A percentile compares a stretch with the other conserved stretches of the same genome.
Evolutionary conservation across 371 early-diverging fungal genomes (phyloP).

Genomic region (Rhizopus delemar): DNA sequence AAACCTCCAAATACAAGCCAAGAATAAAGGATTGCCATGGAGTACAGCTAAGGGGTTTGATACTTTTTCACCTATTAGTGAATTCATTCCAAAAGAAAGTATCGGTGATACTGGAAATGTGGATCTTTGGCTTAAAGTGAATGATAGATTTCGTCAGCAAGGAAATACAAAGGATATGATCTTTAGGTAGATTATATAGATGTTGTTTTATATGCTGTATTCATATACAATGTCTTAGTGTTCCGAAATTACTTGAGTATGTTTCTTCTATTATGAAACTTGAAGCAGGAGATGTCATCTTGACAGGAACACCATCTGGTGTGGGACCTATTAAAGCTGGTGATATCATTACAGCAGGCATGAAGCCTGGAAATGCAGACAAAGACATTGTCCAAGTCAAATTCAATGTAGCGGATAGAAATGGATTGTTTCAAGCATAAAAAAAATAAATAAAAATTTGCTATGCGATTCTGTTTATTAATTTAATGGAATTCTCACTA

Average conservation of each 20-base stretch:
- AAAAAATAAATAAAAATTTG: conserved; percentile 3
- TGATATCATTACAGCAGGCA: conserved; percentile 72
- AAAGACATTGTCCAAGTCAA: conserved; percentile 33
- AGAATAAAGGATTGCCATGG: conserved; percentile 88
- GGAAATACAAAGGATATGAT: conserved; percentile 92
- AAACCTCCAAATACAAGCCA: conserved; percentile 83
- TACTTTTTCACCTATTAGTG: conserved; percentile 90
- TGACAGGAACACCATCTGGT: conserved; percentile 88
- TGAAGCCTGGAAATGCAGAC: conserved; percentile 47
- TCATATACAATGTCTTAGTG: conserved; percentile 30
- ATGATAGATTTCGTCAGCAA: conserved; percentile 76
- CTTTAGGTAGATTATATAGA: conserved; percentile 62
- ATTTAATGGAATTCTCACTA: not conserved
- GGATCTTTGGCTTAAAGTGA: conserved; percentile 81
- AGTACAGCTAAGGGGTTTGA: conserved; percentile 94
- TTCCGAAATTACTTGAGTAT: conserved; percentile 76
- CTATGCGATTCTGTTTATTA: not conserved
- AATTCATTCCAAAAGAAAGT: conserved; percentile 74
- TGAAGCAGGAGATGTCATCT: conserved; percentile 77
- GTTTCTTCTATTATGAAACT: conserved; percentile 84
- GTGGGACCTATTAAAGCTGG: conserved; percentile 85
- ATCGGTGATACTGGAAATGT: conserved; percentile 76
- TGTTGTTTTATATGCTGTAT: not conserved
- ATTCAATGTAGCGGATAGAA: conserved; percentile 42
- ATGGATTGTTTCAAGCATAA: conserved; percentile 37